phyloP scores from a whole-genome alignment of 2,329 filamentous ascomycete genomes.

The Diplodia sapinea region DNA sequence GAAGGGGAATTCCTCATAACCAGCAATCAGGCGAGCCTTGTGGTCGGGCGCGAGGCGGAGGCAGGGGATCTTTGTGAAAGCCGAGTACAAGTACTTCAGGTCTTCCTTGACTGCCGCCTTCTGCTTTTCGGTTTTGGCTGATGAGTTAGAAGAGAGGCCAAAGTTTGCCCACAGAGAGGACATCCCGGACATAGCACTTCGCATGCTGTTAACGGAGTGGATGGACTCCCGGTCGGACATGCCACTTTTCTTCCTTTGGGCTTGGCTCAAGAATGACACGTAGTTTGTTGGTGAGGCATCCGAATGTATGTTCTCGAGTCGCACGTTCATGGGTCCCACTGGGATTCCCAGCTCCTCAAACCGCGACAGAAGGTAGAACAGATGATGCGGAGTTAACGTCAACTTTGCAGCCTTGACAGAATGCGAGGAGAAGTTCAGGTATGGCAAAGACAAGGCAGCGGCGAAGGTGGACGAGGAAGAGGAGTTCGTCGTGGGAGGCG shows the following conservation, averaged over 20 bases:
- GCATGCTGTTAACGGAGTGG: constrained; percentile 93
- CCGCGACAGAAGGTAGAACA: constrained; percentile 93
- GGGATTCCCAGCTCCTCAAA: constrained; percentile 91
- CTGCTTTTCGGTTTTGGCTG: constrained; percentile 85
- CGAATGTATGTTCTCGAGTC: constrained; percentile 91
- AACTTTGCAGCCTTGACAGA: constrained; percentile 88
- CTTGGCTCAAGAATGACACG: constrained; percentile 89
- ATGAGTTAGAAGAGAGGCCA: constrained; percentile 79
- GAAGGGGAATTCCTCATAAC: constrained; percentile 97
- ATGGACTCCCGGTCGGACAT: constrained; percentile 87
- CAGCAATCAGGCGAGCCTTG: constrained; percentile 84
- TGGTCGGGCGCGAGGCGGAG: constrained; percentile 90
- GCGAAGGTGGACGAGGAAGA: constrained; percentile 76
- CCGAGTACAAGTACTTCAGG: constrained; percentile 94
- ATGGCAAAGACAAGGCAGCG: constrained; percentile 83
- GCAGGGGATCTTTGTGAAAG: constrained; percentile 97
- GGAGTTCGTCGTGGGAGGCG: constrained; percentile 64
- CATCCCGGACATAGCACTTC: constrained; percentile 97
- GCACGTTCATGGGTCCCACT: constrained; percentile 94
- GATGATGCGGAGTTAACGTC: constrained; percentile 90
- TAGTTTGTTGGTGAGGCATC: constrained; percentile 87
- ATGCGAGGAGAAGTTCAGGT: constrained; percentile 83
- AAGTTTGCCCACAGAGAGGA: constrained; percentile 90
- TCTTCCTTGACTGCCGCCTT: constrained; percentile 85
- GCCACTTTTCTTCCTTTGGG: constrained; percentile 78